phyloP scores from a whole-genome alignment of 345 rosid species.

The Eucalyptus victrix region DNA sequence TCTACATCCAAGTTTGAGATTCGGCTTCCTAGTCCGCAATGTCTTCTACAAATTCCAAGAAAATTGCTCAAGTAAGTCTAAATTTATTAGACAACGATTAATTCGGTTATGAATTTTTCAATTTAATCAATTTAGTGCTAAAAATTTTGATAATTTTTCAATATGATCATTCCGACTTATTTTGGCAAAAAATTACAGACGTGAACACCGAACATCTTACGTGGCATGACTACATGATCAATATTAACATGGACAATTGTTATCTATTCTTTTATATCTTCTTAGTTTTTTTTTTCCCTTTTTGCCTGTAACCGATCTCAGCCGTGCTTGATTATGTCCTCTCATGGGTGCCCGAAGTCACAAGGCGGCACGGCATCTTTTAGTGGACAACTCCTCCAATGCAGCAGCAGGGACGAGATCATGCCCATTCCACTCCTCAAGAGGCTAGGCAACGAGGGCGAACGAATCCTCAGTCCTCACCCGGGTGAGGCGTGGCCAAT shows the following conservation, averaged over 20 bases:
- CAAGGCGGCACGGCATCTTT: background rate
- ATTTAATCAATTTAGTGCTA: background rate
- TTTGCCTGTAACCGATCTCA: background rate
- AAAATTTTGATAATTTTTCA: background rate
- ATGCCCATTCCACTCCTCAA: background rate
- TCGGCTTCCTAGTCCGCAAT: background rate
- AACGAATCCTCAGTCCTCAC: background rate
- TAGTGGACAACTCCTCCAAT: background rate
- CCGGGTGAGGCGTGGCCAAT: background rate
- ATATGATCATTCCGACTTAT: accelerated
- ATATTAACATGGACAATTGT: background rate
- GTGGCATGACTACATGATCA: accelerated
- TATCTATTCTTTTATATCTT: background rate
- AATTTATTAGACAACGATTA: background rate
- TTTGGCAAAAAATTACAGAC: accelerated
- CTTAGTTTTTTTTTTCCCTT: background rate
- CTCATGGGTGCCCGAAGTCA: background rate
- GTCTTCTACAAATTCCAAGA: background rate
- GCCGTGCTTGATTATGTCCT: background rate
- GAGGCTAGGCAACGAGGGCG: background rate
- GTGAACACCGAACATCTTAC: accelerated
- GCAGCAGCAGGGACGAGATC: background rate
- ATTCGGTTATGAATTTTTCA: background rate
- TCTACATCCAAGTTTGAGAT: background rate
- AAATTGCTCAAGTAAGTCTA: background rate